A percentile compares a stretch with the other conserved stretches of the same genome.
phyloP scores from a whole-genome alignment of 768 basidiomycete genomes.

The Pleurotus platypus region DNA sequence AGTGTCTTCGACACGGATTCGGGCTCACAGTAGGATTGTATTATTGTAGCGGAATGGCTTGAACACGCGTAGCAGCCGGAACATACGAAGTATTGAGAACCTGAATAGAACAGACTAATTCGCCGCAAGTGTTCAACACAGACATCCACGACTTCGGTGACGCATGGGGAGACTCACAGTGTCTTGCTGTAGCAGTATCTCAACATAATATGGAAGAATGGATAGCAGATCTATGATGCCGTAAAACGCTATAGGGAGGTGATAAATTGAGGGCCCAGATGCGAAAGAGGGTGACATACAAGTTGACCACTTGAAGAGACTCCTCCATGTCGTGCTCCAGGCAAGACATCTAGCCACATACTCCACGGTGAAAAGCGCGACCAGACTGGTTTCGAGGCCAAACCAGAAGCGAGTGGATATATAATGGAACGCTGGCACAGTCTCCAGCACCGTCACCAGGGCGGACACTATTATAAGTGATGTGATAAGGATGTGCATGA shows the following conservation, averaged over 20 bases:
- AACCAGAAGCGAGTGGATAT: conserved; percentile 76
- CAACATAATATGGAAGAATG: conserved; percentile 87
- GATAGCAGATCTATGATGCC: conserved; percentile 84
- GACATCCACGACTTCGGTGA: background rate
- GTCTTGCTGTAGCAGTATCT: conserved; percentile 79
- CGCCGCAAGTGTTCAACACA: background rate
- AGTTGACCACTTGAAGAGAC: conserved; percentile 59
- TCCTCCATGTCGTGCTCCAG: conserved; percentile 67
- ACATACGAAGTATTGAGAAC: conserved; percentile 88
- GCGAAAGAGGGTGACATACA: conserved; percentile 40
- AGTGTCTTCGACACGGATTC: background rate
- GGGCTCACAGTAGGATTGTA: conserved; percentile 72
- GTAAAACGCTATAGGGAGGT: conserved; percentile 57
- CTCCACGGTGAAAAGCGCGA: conserved; percentile 84
- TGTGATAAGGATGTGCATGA: conserved; percentile 69
- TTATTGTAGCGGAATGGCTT: conserved; percentile 84
- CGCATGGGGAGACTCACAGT: conserved; percentile 48
- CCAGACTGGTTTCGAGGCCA: conserved; percentile 81
- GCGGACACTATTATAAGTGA: conserved; percentile 73
- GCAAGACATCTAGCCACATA: conserved; percentile 70
- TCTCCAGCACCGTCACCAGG: conserved; percentile 74
- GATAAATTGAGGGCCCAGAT: conserved; percentile 6
- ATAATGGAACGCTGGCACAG: conserved; percentile 71
- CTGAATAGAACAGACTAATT: conserved; percentile 78
- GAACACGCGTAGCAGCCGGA: conserved; percentile 86